A percentile compares a stretch with the other conserved stretches of the same genome.
These are phyloP conservation scores for Ogataea siamensis DNA, from an alignment of 805 yeast species.

Conservation along the genomic window DNA sequence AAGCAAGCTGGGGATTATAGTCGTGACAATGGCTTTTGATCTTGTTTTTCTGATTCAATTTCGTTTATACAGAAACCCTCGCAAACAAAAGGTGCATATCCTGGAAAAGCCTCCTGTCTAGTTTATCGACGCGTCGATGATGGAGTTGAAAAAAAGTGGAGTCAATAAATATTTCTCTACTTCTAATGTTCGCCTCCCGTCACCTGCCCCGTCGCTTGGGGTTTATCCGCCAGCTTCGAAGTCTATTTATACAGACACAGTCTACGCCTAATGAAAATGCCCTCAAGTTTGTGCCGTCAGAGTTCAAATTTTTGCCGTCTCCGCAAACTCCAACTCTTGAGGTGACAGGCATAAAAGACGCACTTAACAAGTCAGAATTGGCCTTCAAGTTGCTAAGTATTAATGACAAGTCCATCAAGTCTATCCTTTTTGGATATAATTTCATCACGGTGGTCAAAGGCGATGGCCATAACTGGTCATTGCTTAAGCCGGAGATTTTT, in stretches of 20 bases:
- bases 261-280: slow-evolving; percentile 88
- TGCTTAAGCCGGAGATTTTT: slow-evolving; percentile 66
- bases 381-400: slow-evolving; percentile 72
- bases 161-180: slow-evolving; percentile 46
- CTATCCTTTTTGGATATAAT: slow-evolving; percentile 78
- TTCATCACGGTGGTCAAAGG: slow-evolving; percentile 79
- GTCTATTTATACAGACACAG: slow-evolving; percentile 72
- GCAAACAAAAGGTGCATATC: not conserved
- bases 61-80: slow-evolving; percentile 14
- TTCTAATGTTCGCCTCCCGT: slow-evolving; percentile 2
- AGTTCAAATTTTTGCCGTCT: slow-evolving; percentile 57
- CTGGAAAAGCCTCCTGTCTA: slow-evolving; percentile 3
- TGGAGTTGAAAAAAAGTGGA: slow-evolving; percentile 47
- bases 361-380: slow-evolving; percentile 62
- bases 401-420: slow-evolving; percentile 61
- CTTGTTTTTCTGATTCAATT: slow-evolving; percentile 30
- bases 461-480: slow-evolving; percentile 44
- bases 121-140: slow-evolving; percentile 31
- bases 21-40: slow-evolving; percentile 36
- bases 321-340: slow-evolving; percentile 61
- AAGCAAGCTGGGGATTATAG: slow-evolving; percentile 42
- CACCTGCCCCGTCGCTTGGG: slow-evolving; percentile 35
- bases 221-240: slow-evolving; percentile 16
- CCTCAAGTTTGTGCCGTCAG: slow-evolving; percentile 74
- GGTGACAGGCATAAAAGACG: slow-evolving; percentile 72